Evolutionary conservation across 225 moss, liverwort and hornwort genomes (phyloP).

Genomic region (Climacium dendroides): DNA sequence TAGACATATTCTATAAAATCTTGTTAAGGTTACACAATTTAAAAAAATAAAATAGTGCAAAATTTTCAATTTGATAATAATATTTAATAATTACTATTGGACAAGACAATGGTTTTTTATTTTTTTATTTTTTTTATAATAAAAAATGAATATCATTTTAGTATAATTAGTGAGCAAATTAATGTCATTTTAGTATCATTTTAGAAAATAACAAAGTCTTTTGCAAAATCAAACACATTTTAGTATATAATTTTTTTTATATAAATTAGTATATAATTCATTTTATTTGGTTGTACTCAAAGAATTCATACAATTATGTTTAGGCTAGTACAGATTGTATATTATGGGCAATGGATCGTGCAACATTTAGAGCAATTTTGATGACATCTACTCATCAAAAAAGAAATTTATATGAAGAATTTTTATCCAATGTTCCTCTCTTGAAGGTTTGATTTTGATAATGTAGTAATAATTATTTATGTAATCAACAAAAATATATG

Average conservation of each 20-base stretch:
- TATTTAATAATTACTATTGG: not conserved
- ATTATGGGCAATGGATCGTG: slow-evolving; percentile 87
- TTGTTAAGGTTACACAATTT: too few species aligned
- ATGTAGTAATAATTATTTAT: too few species aligned
- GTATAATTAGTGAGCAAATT: not conserved
- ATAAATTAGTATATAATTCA: too few species aligned
- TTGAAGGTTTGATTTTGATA: slow-evolving; percentile 20
- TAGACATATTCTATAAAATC: not conserved
- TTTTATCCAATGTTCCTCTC: slow-evolving; percentile 67
- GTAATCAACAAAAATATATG: not conserved
- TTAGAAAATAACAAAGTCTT: not conserved
- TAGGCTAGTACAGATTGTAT: slow-evolving; percentile 86
- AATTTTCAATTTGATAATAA: not conserved
- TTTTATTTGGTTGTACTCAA: not conserved
- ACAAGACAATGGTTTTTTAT: not conserved
- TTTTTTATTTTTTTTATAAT: too few species aligned
- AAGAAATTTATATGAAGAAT: slow-evolving; percentile 69
- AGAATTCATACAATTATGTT: not conserved
- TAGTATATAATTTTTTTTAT: too few species aligned
- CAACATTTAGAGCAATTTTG: slow-evolving; percentile 66
- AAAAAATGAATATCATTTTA: not conserved
- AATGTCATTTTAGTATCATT: not conserved
- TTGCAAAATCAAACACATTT: not conserved
- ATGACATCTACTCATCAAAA: slow-evolving; percentile 81
- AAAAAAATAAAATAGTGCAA: too few species aligned